Percentiles rank a stretch among this genome's conserved stretches.
Conservation (phyloP, 2,329 filamentous ascomycete genomes). For the Fusarium illudens region DNA sequence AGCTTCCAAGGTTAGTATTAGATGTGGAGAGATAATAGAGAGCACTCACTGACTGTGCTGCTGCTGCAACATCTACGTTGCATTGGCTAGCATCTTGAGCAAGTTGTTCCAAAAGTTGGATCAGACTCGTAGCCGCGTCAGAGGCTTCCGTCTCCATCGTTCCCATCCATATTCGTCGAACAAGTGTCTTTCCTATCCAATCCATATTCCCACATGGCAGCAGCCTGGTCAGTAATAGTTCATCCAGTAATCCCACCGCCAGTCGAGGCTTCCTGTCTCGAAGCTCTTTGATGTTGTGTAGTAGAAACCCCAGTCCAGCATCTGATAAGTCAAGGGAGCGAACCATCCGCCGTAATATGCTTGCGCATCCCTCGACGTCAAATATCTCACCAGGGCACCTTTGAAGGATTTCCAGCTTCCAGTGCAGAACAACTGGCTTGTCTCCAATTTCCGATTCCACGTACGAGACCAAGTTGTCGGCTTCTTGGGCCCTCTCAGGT, state of each 20-base stretch:
- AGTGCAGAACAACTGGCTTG: conserved; percentile 70
- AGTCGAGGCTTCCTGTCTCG: conserved; percentile 61
- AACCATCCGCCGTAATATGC: conserved; percentile 69
- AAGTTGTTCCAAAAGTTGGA: conserved; percentile 47
- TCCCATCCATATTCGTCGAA: conserved; percentile 74
- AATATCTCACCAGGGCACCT: conserved; percentile 57
- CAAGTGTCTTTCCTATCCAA: conserved; percentile 74
- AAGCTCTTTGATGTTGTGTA: conserved; percentile 74
- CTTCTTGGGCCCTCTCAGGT: conserved; percentile 56
- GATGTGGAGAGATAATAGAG: background rate
- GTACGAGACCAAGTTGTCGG: conserved; percentile 65
- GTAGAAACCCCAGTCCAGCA: conserved; percentile 69
- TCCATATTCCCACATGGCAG: conserved; percentile 56
- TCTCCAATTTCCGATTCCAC: conserved; percentile 71
- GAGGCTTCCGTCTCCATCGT: conserved; percentile 55
- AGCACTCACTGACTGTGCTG: conserved; percentile 69
- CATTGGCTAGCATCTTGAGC: conserved; percentile 51
- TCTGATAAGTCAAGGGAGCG: conserved; percentile 67
- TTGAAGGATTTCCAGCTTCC: conserved; percentile 73
- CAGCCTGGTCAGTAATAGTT: conserved; percentile 69
- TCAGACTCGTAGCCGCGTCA: conserved; percentile 36
- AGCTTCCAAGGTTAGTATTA: conserved; percentile 59
- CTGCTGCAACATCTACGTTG: conserved; percentile 68
- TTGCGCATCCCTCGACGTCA: conserved; percentile 57
- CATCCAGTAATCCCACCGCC: conserved; percentile 64